Evolutionary conservation across 2,329 filamentous ascomycete genomes (phyloP).

Genomic region (Alternaria alternata): DNA sequence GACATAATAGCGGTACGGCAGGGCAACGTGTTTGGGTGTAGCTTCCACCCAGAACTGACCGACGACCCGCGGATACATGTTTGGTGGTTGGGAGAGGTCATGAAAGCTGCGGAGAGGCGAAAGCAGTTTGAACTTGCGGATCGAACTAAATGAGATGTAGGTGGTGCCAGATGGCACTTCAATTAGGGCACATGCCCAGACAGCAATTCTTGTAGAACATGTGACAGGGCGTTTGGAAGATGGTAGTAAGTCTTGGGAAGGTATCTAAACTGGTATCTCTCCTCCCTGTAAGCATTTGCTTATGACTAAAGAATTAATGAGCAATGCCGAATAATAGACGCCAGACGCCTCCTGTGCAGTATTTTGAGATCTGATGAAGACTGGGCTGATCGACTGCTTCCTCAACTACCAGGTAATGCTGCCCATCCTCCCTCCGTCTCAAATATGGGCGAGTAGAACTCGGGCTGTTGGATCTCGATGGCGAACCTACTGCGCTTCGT

Average conservation of each 20-base stretch:
- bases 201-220: constrained; percentile 8
- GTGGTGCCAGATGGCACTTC: not conserved
- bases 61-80: constrained; percentile 85
- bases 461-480: not conserved
- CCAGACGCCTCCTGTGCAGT: constrained; percentile 30
- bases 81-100: constrained; percentile 87
- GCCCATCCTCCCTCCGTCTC: not conserved
- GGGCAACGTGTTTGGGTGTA: constrained; percentile 91
- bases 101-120: constrained; percentile 43
- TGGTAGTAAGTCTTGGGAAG: constrained; percentile 7
- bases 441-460: not conserved
- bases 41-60: constrained; percentile 95
- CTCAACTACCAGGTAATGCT: not conserved
- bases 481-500: constrained; percentile 30
- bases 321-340: constrained; percentile 15
- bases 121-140: constrained; percentile 43
- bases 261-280: constrained; percentile 8
- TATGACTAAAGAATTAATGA: constrained; percentile 4
- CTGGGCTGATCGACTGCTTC: not conserved
- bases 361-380: not conserved
- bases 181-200: not conserved
- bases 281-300: not conserved
- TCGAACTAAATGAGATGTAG: constrained; percentile 26
- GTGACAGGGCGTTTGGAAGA: constrained; percentile 20
- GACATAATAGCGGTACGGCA: constrained; percentile 90